Conservation (phyloP, 75 land plant species). For the Selaginella tamariscina region DNA sequence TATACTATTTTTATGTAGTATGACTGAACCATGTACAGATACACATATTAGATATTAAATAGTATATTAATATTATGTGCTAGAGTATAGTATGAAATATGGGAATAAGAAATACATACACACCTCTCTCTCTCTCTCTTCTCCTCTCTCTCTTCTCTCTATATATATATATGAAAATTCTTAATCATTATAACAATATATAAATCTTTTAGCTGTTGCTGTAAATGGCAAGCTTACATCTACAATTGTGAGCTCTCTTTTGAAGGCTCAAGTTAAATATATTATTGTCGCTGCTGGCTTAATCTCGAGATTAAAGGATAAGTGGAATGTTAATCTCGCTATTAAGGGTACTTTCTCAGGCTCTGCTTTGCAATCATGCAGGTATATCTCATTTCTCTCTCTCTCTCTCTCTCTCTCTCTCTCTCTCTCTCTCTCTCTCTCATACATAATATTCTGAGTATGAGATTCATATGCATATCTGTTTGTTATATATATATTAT, state of each 20-base stretch:
- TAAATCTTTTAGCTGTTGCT: slow-evolving; percentile 88
- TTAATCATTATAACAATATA: too few relatives aligned
- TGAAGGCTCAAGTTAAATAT: slow-evolving; percentile 29
- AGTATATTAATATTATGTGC: too few relatives aligned
- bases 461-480: too few relatives aligned
- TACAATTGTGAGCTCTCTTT: slow-evolving; percentile 52
- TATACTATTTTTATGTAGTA: not conserved
- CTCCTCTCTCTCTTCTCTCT: too few relatives aligned
- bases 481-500: too few relatives aligned
- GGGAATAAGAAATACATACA: too few relatives aligned
- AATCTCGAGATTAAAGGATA: slow-evolving; percentile 45
- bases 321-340: slow-evolving; percentile 58
- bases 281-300: slow-evolving; percentile 77
- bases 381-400: slow-evolving; percentile 43
- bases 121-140: too few relatives aligned
- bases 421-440: not conserved
- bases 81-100: too few relatives aligned
- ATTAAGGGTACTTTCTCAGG: slow-evolving; percentile 52
- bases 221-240: slow-evolving; percentile 74
- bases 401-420: too few relatives aligned
- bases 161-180: too few relatives aligned
- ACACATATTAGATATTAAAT: too few relatives aligned
- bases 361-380: slow-evolving; percentile 70
- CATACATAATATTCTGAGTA: not conserved
- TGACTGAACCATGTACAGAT: too few relatives aligned